Percentiles rank a stretch among this genome's conserved stretches.
Evolutionary conservation across 208 protist genomes (phyloP).

Genomic region (Acanthamoeba healyi): DNA sequence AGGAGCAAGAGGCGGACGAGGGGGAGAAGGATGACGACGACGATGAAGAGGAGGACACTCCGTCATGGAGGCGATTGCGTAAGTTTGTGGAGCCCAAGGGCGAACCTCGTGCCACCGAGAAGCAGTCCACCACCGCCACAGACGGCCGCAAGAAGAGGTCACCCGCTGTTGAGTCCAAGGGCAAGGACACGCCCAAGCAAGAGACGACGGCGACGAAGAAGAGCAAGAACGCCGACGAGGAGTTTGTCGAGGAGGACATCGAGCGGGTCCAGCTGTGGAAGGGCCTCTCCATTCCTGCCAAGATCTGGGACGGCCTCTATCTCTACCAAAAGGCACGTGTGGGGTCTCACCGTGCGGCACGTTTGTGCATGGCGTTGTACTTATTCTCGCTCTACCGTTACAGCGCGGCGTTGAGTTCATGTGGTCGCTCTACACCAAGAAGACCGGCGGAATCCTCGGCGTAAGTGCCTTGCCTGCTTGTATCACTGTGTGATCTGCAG

Average conservation of each 20-base stretch:
- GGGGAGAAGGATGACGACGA: background rate
- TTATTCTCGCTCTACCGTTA: background rate
- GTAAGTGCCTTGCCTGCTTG: no score
- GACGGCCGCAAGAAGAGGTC: background rate
- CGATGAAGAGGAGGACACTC: background rate
- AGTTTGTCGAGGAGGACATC: conserved; percentile 1
- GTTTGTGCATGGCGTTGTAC: background rate
- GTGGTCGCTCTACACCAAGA: conserved; percentile 72
- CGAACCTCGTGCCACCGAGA: background rate
- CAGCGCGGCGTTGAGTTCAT: conserved; percentile 60
- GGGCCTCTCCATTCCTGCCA: conserved; percentile 53
- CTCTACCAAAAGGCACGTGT: conserved; percentile 28
- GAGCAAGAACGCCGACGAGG: background rate
- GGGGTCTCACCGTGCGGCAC: no score
- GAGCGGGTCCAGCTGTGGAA: conserved; percentile 67
- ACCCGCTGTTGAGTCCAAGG: background rate
- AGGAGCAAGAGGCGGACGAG: background rate
- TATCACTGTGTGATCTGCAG: background rate
- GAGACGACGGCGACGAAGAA: background rate
- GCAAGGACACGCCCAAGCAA: background rate
- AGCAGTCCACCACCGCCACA: background rate
- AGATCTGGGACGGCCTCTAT: conserved; percentile 54
- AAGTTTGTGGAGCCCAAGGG: background rate
- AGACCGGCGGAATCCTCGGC: conserved; percentile 72
- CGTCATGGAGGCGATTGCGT: background rate